Evolutionary conservation across 1,284 basidiomycete genomes (phyloP).

Genomic region (Sanghuangporus sanghuang): DNA sequence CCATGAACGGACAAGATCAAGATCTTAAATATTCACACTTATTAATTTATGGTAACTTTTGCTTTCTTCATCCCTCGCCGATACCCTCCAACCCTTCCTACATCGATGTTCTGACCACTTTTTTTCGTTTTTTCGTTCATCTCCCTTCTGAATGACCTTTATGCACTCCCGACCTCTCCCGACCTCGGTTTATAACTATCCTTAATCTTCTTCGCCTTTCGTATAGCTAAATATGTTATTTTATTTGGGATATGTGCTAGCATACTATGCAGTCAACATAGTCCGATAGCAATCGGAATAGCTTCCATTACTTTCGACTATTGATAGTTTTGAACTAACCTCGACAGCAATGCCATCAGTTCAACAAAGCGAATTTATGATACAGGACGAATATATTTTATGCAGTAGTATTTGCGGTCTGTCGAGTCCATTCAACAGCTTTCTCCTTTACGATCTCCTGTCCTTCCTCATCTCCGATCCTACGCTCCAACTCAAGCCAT

Average conservation of each 20-base stretch:
- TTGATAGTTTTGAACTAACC: neutral
- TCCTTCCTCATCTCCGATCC: slow-evolving; percentile 84
- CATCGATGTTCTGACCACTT: slow-evolving; percentile 26
- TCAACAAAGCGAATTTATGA: too few species aligned
- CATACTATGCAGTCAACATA: neutral
- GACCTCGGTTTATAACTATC: slow-evolving; percentile 31
- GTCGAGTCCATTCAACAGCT: slow-evolving; percentile 85
- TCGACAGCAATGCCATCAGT: neutral
- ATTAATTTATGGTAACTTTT: slow-evolving; percentile 35
- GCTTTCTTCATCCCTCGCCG: slow-evolving; percentile 36
- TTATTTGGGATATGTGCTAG: slow-evolving; percentile 27
- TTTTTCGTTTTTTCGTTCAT: slow-evolving; percentile 28
- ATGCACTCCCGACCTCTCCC: slow-evolving; percentile 11
- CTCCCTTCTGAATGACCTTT: slow-evolving; percentile 6
- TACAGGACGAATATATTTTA: too few species aligned
- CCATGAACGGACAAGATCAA: slow-evolving; percentile 58
- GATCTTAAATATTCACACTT: slow-evolving; percentile 49
- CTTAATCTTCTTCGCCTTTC: slow-evolving; percentile 32
- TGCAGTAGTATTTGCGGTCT: slow-evolving; percentile 27
- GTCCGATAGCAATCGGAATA: neutral
- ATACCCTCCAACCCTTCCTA: slow-evolving; percentile 16
- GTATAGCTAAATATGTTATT: slow-evolving; percentile 24
- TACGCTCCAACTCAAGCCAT: slow-evolving; percentile 91
- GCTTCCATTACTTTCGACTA: neutral
- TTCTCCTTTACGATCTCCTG: slow-evolving; percentile 79